phyloP scores from a whole-genome alignment of 2,329 filamentous ascomycete species.

The Alternaria novae-zelandiae region DNA sequence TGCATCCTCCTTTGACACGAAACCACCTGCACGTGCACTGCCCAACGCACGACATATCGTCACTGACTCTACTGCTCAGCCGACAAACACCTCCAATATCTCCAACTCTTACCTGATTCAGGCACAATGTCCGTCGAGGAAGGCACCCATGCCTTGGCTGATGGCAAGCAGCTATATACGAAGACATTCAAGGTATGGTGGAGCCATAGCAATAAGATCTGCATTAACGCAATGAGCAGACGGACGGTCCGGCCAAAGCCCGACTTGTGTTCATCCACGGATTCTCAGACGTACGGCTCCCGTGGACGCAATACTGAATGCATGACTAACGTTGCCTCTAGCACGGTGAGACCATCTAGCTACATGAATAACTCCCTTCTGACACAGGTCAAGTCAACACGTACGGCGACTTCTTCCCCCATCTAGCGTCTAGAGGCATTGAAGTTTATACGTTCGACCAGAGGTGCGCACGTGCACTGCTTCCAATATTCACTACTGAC shows the following conservation, averaged over 20 bases:
- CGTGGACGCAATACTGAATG: neutral
- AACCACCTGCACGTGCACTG: neutral
- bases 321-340: conserved; percentile 5
- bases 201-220: conserved; percentile 5
- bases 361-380: conserved; percentile 7
- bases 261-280: conserved; percentile 86
- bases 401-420: conserved; percentile 76
- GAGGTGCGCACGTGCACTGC: conserved; percentile 50
- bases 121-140: conserved; percentile 54
- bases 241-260: conserved; percentile 65
- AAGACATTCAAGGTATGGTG: conserved; percentile 64
- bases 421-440: conserved; percentile 73
- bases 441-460: conserved; percentile 82
- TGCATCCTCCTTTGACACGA: neutral
- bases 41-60: neutral
- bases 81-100: neutral
- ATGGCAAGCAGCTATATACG: conserved; percentile 64
- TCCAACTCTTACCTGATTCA: neutral
- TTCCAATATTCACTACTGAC: conserved; percentile 12
- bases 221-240: conserved; percentile 50
- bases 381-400: conserved; percentile 62
- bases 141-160: conserved; percentile 58
- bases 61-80: neutral
- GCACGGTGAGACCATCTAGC: conserved; percentile 15
- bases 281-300: conserved; percentile 68